phyloP scores from a whole-genome alignment of 208 protist genomes.

The Leishmania mexicana region DNA sequence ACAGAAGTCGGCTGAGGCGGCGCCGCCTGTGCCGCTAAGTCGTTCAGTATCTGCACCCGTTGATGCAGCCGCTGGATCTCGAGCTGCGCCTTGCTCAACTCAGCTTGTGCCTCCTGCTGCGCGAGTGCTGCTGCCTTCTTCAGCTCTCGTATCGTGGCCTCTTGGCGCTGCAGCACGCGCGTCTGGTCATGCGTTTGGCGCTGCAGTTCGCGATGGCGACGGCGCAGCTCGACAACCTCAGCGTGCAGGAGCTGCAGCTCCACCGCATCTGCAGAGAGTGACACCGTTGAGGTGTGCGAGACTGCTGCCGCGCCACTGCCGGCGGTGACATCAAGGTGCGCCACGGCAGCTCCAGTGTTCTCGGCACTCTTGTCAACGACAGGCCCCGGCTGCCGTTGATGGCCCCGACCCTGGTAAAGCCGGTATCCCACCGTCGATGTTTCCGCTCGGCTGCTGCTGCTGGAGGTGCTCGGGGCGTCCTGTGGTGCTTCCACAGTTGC shows the following conservation, averaged over 20 bases:
- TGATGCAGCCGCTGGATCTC: constrained; percentile 20
- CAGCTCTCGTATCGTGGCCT: constrained; percentile 4
- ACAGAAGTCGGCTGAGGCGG: background rate
- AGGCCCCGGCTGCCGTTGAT: background rate
- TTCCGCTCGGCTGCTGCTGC: background rate
- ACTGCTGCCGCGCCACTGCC: background rate
- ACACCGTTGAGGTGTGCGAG: background rate
- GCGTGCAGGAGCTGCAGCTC: constrained; percentile 13
- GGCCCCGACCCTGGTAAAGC: background rate
- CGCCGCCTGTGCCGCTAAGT: too few relatives aligned
- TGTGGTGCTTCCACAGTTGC: background rate
- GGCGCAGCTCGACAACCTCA: constrained; percentile 16
- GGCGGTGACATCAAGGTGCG: background rate
- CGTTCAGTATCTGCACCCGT: background rate
- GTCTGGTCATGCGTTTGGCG: constrained; percentile 15
- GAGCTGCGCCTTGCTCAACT: background rate
- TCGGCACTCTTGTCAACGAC: background rate
- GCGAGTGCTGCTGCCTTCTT: background rate
- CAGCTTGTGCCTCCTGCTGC: constrained; percentile 3
- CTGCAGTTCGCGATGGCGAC: constrained; percentile 27
- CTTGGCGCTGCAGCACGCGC: constrained; percentile 20
- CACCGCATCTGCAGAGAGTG: background rate
- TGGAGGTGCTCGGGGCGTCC: background rate
- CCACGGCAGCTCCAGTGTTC: background rate
- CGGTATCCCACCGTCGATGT: constrained; percentile 22